These are phyloP conservation scores for Epichloe hybrida DNA, from an alignment of 2,329 filamentous ascomycete species.

Conservation along the genomic window DNA sequence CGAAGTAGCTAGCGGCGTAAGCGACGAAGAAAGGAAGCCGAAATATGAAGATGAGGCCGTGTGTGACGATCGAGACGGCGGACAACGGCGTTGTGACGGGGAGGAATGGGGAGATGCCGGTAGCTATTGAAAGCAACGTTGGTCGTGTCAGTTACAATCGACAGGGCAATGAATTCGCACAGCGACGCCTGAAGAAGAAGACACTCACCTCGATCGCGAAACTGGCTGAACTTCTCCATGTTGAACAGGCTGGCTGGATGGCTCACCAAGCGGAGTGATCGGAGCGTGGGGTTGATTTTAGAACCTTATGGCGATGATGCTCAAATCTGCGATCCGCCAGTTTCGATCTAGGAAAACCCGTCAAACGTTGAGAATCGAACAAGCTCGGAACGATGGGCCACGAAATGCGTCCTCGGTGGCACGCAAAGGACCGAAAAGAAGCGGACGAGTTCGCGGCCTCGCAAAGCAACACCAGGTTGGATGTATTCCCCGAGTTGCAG, in stretches of 20 bases:
- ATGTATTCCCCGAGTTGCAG: background rate
- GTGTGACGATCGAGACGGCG: constrained; percentile 47
- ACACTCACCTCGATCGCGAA: constrained; percentile 63
- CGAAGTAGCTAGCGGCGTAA: constrained; percentile 58
- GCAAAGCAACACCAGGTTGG: background rate
- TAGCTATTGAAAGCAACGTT: constrained; percentile 41
- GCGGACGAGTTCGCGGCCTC: background rate
- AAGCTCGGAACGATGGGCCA: no score
- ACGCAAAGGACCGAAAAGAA: no score
- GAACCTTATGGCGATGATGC: no score
- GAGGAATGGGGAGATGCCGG: constrained; percentile 91
- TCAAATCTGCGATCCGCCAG: no score
- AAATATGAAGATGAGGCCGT: constrained; percentile 62
- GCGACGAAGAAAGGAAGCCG: constrained; percentile 66
- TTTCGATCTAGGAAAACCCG: no score
- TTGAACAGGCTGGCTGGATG: background rate
- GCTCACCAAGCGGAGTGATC: background rate
- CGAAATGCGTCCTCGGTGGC: no score
- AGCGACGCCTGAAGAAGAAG: background rate
- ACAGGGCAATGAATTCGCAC: background rate
- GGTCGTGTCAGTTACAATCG: background rate
- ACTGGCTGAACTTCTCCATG: constrained; percentile 95
- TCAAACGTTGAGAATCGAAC: no score
- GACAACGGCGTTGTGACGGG: constrained; percentile 58
- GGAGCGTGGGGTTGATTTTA: background rate